phyloP scores from a whole-genome alignment of 2,329 filamentous ascomycete genomes.

The Trichophyton rubrum region DNA sequence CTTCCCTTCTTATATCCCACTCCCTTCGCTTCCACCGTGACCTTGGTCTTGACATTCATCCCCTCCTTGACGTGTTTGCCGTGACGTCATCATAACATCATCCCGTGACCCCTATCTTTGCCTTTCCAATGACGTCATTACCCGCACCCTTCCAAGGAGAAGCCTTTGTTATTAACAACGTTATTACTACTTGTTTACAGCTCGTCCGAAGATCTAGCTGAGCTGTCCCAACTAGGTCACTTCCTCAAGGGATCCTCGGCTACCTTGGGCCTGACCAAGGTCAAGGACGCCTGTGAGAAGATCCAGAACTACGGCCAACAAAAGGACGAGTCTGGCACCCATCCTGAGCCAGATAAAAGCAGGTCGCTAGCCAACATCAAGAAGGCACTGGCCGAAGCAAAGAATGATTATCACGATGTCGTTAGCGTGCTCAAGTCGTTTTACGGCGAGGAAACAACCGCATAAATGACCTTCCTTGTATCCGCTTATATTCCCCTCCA shows the following conservation, averaged over 20 bases:
- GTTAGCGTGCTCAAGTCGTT: conserved; percentile 59
- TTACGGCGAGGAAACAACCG: conserved; percentile 41
- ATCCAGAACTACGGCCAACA: conserved; percentile 84
- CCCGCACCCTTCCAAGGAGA: background rate
- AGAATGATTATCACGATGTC: conserved; percentile 63
- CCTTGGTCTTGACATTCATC: background rate
- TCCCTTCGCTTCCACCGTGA: background rate
- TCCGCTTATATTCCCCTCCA: background rate
- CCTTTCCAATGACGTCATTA: background rate
- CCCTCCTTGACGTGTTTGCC: background rate
- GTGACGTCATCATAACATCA: background rate
- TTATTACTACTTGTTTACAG: conserved; percentile 33
- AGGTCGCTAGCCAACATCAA: conserved; percentile 58
- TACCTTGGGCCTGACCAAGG: conserved; percentile 77
- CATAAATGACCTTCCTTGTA: background rate
- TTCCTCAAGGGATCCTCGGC: conserved; percentile 96
- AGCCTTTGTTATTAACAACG: background rate
- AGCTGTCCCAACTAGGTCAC: conserved; percentile 75
- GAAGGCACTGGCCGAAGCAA: conserved; percentile 57
- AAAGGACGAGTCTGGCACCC: conserved; percentile 63
- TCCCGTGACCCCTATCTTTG: background rate
- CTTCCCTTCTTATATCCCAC: background rate
- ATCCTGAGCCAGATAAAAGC: conserved; percentile 52
- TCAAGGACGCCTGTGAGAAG: conserved; percentile 88
- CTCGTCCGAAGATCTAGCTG: conserved; percentile 52